Evolutionary conservation across 2,329 filamentous ascomycete species (phyloP), one percentile per base, ranked within the genome.

Genomic region (Hymenotorrendiella dingleyae): DNA sequence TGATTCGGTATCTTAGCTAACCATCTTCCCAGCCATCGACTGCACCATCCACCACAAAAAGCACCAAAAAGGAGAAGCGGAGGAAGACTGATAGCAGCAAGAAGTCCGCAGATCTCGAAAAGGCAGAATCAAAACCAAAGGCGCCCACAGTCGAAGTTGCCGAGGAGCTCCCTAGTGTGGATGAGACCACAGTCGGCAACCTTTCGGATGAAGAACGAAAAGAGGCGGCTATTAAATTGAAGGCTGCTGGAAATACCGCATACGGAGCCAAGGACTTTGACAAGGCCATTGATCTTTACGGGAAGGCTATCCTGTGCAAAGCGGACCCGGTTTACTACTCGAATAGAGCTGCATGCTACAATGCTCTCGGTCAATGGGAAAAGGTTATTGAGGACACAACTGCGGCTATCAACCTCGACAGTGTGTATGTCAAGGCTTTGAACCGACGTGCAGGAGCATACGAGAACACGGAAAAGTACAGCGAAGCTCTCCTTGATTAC

Each of bases 291-390:
- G 85, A 90, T 4, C 80, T 98, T 26, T 98, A 98, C 69, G 86
- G 86, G 54, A 87, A 94, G 70, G 93, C 93, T 38, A 94, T 98
- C 58, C 72, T 97, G 39, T 97, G 93, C 83, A 94, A 93, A 71
- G 84, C 90, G 45, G 93, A 98, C 61, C 89, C 93, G 23, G 90
- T 98, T 64, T 98, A 93, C 75, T 98, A 94, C 76, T 97, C 93
- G 52, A 98, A 98, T 76, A 85, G 93, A 57, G 93, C 93, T 45
- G 93, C 93, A 42, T 98, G 93, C 76, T 94, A 89, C 72, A 97
- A 95, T 64, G 89, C 93, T 54, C 80, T 93, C 62, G 82, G 80
- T 53, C 78, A 95, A 58, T 98, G 91, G 89, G 84, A 94, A 37
- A 91, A 93, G 72, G 93, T 97, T 45, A 85, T 98, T 50, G 91